Conservation (phyloP, 495 filamentous ascomycete species). For the Staphylotrichum tortipilum region DNA sequence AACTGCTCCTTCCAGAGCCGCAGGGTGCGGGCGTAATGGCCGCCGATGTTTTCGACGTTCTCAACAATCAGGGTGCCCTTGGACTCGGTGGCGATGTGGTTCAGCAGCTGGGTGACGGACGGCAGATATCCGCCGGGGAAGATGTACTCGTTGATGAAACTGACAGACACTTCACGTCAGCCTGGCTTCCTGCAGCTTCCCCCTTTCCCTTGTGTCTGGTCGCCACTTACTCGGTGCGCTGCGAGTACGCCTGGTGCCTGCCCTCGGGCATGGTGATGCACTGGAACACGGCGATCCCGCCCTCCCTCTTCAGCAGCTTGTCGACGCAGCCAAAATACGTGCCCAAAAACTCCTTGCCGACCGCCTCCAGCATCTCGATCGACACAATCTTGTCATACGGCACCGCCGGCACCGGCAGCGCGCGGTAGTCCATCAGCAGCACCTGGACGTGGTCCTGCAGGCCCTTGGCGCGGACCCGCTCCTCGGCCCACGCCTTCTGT, state of each 20-base stretch:
- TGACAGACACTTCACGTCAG: constrained; percentile 16
- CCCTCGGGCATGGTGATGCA: constrained; percentile 68
- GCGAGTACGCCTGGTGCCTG: constrained; percentile 38
- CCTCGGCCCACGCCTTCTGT: constrained; percentile 53
- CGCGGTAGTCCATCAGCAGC: constrained; percentile 53
- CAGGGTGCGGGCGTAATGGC: constrained; percentile 60
- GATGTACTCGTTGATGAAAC: constrained; percentile 65
- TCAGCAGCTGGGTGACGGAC: constrained; percentile 53
- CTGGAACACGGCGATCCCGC: constrained; percentile 62
- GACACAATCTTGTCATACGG: constrained; percentile 60
- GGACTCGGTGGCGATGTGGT: constrained; percentile 49
- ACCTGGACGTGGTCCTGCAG: constrained; percentile 47
- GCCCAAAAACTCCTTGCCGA: constrained; percentile 54
- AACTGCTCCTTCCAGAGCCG: constrained; percentile 61
- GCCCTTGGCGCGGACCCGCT: constrained; percentile 46
- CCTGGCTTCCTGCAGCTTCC: neutral
- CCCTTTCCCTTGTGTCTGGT: neutral
- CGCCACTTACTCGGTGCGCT: constrained; percentile 35
- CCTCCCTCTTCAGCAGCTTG: constrained; percentile 49
- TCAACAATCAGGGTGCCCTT: constrained; percentile 53
- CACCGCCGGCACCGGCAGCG: constrained; percentile 40
- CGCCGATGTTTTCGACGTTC: constrained; percentile 57
- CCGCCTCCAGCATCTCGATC: constrained; percentile 71
- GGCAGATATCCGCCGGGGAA: constrained; percentile 68
- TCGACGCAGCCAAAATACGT: constrained; percentile 54